Percentiles rank a stretch among this genome's conserved stretches.
Conservation (phyloP, 2,329 filamentous ascomycete genomes). For the Periconia sp. region DNA sequence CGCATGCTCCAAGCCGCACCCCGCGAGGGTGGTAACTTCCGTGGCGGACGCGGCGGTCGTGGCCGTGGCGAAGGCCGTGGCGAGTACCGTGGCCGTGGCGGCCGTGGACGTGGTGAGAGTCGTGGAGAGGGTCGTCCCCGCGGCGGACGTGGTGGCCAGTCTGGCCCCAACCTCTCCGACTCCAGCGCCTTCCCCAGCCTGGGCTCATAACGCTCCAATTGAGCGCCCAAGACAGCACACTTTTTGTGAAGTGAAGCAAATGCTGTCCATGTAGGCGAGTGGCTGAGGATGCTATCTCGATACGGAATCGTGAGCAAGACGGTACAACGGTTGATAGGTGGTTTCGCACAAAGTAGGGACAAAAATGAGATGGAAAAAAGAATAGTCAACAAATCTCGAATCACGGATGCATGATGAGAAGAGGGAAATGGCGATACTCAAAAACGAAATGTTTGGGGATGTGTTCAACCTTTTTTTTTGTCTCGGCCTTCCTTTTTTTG, state of each 20-base stretch:
- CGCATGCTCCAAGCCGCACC: conserved; percentile 59
- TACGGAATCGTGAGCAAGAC: background rate
- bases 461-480: background rate
- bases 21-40: conserved; percentile 31
- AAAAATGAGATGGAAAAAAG: background rate
- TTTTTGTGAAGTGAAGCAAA: conserved; percentile 6
- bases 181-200: conserved; percentile 57
- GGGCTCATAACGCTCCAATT: conserved; percentile 42
- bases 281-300: background rate
- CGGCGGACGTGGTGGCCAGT: conserved; percentile 49
- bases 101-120: conserved; percentile 55
- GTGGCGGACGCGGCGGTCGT: conserved; percentile 44
- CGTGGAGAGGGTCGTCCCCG: conserved; percentile 54
- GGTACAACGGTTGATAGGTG: background rate
- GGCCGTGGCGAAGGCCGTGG: conserved; percentile 57
- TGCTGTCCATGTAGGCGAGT: conserved; percentile 1
- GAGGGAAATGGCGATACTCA: too few relatives aligned
- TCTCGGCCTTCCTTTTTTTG: background rate
- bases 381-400: background rate
- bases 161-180: conserved; percentile 52
- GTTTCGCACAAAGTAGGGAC: too few relatives aligned
- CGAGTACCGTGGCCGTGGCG: conserved; percentile 51
- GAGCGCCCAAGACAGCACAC: background rate
- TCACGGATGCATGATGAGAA: too few relatives aligned
- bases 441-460: background rate